phyloP scores from a whole-genome alignment of 805 yeast species.

The Candida coquimbonensis region DNA sequence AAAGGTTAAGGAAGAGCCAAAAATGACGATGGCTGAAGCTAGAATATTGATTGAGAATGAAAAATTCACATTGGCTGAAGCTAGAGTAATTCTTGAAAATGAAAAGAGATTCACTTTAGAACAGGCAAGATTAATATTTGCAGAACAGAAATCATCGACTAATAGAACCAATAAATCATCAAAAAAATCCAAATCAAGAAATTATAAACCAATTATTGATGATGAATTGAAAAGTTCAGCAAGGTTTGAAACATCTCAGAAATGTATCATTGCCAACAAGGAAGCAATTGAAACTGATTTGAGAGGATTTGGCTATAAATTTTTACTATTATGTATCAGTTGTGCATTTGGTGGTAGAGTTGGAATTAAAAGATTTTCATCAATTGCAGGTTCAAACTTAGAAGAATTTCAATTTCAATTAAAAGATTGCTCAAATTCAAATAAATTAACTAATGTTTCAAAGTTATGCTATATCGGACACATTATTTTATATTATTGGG shows the following conservation, averaged over 20 bases:
- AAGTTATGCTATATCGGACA: conserved; percentile 7
- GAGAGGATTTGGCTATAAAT: conserved; percentile 7
- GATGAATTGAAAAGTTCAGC: no score
- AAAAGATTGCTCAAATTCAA: no score
- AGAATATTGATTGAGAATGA: not conserved
- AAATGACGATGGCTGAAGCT: not conserved
- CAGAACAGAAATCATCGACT: no score
- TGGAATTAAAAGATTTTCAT: no score
- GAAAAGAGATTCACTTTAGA: no score
- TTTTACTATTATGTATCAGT: conserved; percentile 6
- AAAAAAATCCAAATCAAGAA: no score
- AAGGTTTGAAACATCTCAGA: not conserved
- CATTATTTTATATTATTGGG: conserved; percentile 6
- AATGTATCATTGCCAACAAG: not conserved
- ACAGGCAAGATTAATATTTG: no score
- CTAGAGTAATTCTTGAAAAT: not conserved
- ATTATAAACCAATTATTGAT: no score
- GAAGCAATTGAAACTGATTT: not conserved
- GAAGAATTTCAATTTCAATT: not conserved
- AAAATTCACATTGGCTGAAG: not conserved
- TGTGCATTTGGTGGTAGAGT: conserved; percentile 13
- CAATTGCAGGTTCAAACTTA: not conserved
- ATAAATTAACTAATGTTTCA: not conserved
- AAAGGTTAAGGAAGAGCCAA: not conserved
- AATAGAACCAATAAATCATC: no score